Conservation (phyloP, 139 green algal genomes). For the Coelastrella sp. region DNA sequence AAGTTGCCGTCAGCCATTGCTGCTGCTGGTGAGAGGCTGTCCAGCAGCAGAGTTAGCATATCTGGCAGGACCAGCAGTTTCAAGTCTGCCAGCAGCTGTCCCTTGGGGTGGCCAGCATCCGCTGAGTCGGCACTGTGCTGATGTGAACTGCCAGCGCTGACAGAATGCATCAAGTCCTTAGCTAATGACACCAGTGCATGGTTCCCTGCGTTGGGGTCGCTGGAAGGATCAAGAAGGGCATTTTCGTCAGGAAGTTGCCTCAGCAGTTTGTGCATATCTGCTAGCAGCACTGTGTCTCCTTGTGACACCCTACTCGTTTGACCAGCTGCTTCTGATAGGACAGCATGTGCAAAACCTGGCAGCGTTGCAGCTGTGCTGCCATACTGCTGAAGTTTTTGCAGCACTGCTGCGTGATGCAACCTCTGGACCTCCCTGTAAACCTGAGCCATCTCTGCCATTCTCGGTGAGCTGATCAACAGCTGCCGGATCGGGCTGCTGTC, state of each 20-base stretch:
- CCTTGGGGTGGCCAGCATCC: background rate
- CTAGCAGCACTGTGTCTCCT: background rate
- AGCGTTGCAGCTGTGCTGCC: background rate
- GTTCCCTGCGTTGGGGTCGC: too few species aligned
- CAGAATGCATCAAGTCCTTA: background rate
- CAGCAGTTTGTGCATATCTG: background rate
- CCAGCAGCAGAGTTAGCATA: background rate
- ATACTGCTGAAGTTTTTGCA: constrained; percentile 16
- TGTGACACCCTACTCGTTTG: background rate
- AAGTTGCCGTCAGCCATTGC: background rate
- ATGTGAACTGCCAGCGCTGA: background rate
- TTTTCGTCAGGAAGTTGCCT: background rate
- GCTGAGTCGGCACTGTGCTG: background rate
- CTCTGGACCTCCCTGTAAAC: background rate
- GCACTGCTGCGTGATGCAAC: background rate
- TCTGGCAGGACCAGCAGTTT: constrained; percentile 2
- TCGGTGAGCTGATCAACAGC: background rate
- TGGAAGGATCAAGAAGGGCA: background rate
- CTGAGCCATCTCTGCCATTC: background rate
- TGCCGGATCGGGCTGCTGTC: background rate
- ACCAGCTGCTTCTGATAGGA: background rate
- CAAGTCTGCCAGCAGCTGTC: background rate
- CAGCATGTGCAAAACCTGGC: constrained; percentile 1
- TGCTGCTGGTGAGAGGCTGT: background rate
- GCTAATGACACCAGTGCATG: background rate